These are phyloP conservation scores for Protomyces gravidus DNA, from an alignment of 1,139 yeast species.

Conservation along the genomic window DNA sequence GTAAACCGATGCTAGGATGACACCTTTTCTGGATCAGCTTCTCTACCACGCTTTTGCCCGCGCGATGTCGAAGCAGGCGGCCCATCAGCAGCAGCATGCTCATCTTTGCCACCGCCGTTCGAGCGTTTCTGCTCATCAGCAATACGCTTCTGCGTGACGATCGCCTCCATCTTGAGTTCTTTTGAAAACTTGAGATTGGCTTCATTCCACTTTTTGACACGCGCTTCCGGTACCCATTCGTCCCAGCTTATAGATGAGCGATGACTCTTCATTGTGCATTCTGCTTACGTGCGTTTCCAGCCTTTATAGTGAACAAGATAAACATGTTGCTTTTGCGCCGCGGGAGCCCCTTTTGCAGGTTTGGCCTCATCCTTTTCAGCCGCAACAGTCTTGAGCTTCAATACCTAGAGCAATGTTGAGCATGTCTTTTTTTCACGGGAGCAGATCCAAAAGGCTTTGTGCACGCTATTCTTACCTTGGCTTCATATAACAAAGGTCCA, in stretches of 20 bases:
- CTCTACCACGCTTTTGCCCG: conserved; percentile 26
- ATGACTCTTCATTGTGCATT: not conserved
- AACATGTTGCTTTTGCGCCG: conserved; percentile 30
- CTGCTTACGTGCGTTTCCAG: conserved; percentile 65
- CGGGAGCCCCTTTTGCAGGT: not conserved
- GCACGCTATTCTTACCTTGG: conserved; percentile 62
- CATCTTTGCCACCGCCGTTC: not conserved
- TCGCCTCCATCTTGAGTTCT: conserved; percentile 54
- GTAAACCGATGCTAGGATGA: not conserved
- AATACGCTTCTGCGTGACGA: conserved; percentile 39
- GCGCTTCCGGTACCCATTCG: conserved; percentile 78
- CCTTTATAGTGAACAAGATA: conserved; percentile 87
- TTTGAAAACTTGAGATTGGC: conserved; percentile 65
- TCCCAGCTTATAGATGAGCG: conserved; percentile 58
- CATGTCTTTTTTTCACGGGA: too few relatives aligned
- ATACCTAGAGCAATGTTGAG: conserved; percentile 1
- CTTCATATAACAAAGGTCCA: conserved; percentile 87
- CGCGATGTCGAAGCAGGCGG: conserved; percentile 14
- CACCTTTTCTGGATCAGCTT: conserved; percentile 26
- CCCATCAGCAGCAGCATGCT: conserved; percentile 4
- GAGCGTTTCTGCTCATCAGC: conserved; percentile 21
- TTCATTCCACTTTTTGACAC: conserved; percentile 65
- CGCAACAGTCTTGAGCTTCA: conserved; percentile 24
- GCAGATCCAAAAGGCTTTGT: conserved; percentile 37
- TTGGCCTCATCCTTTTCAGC: conserved; percentile 29